Evolutionary conservation across 176 grass and related monocot species (phyloP), one percentile per base, ranked within the genome.

Genomic region (Avena sativa): DNA sequence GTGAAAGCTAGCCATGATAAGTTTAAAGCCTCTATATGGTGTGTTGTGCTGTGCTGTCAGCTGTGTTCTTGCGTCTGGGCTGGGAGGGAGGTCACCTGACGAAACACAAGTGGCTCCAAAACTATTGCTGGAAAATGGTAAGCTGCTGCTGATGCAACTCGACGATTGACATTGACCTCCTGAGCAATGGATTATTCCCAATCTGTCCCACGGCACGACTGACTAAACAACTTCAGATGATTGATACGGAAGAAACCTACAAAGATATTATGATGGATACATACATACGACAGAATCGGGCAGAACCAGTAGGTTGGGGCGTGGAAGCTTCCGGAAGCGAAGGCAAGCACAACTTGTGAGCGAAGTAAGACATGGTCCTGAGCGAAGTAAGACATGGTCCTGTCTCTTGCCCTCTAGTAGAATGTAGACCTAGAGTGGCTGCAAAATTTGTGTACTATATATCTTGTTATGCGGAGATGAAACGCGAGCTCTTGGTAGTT

Each of bases 261-360:
- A 75, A 53, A 23, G 72, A 83, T 61, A 74, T 80, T 14, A 20
- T 59, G 85, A 79, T 79, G 53, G 53, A 63, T 71, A 21, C 44
- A 72, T 71, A 21, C 4, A 21, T 74, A 73, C 77, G 73, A 34
- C 23, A 49, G 40, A 71, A 71, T 78, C 84, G 51, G 21, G 58
- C 32, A 23, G 56, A 48, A 26, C 50, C 62, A 50, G 67, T 61
- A 80, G 73, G 26, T 80, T 36, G 57, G 60, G 63, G 58, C 10
- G 11, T 76, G 52, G 81, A 91, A 91, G 70, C 20, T 88, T 91
- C 86, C 68, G 25, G 81, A 70, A 76, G 59, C 74, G 28, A 67
- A 80, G 25, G 49, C 58, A 76, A 77, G 47, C 40, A 17, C 65
- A 53, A 49, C 47, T 34, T 34, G n/a, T 69, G 36, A 38, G 40